These are phyloP conservation scores for Trichophyton benhamiae DNA, from an alignment of 2,329 filamentous ascomycete genomes.

Conservation along the genomic window DNA sequence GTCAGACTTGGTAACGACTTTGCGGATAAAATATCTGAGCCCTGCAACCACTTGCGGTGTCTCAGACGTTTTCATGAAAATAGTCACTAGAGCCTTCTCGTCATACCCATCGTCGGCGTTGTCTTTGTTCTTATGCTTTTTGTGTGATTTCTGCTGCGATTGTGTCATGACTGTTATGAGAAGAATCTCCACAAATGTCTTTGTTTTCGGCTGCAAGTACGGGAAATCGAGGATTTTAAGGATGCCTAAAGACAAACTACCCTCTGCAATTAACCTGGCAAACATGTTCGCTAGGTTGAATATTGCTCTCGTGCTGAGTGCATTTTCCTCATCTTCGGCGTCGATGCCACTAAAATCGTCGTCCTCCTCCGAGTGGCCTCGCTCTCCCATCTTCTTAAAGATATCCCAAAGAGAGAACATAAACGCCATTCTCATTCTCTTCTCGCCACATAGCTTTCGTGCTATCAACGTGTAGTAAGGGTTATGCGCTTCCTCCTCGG, in stretches of 20 bases:
- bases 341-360: conserved; percentile 46
- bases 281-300: conserved; percentile 59
- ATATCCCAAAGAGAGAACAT: conserved; percentile 78
- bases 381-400: conserved; percentile 76
- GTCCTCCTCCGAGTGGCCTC: conserved; percentile 45
- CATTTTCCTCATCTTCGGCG: conserved; percentile 38
- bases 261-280: conserved; percentile 49
- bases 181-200: conserved; percentile 66
- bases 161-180: conserved; percentile 63
- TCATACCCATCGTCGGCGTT: conserved; percentile 30
- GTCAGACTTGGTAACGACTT: conserved; percentile 57
- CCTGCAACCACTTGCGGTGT: conserved; percentile 58
- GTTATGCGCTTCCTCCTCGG: conserved; percentile 74
- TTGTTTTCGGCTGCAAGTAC: conserved; percentile 63
- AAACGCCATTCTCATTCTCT: conserved; percentile 68
- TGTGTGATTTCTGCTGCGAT: conserved; percentile 40
- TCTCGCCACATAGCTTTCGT: conserved; percentile 53
- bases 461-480: conserved; percentile 86
- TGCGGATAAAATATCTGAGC: conserved; percentile 67
- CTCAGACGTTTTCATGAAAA: conserved; percentile 54
- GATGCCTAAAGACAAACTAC: conserved; percentile 45
- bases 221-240: conserved; percentile 60
- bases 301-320: conserved; percentile 44
- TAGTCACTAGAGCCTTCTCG: conserved; percentile 48
- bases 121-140: conserved; percentile 16